phyloP scores from a whole-genome alignment of 225 moss, liverwort and hornwort genomes.

The Ulota crispa region DNA sequence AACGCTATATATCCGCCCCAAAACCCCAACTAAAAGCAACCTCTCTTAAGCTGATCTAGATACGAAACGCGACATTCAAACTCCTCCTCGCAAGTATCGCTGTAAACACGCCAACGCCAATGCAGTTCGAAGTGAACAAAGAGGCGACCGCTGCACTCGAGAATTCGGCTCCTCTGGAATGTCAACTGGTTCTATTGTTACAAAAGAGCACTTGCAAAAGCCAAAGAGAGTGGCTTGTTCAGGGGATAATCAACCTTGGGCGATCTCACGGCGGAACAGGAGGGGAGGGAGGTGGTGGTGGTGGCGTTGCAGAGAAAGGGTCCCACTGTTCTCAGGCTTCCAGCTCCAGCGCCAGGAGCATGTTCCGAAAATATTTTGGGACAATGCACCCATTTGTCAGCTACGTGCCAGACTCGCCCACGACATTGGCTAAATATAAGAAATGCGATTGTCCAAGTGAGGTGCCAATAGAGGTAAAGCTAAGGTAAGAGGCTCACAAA shows the following conservation, averaged over 20 bases:
- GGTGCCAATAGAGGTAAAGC: not conserved
- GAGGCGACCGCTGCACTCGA: not conserved
- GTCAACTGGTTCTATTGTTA: not conserved
- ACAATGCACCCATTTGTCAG: slow-evolving; percentile 27
- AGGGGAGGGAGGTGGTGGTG: not conserved
- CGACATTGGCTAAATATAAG: not conserved
- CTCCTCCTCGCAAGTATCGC: not conserved
- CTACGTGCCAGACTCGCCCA: slow-evolving; percentile 24
- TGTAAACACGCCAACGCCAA: not conserved
- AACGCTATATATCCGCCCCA: not conserved
- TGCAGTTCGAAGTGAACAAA: not conserved
- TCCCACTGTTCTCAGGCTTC: slow-evolving; percentile 17
- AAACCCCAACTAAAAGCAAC: not conserved
- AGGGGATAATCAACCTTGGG: slow-evolving; percentile 16
- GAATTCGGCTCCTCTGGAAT: not conserved
- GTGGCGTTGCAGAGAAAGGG: slow-evolving; percentile 15
- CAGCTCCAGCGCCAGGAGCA: slow-evolving; percentile 23
- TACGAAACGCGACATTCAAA: not conserved
- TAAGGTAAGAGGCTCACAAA: no score
- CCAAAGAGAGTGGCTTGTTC: not conserved
- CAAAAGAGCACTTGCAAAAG: not conserved
- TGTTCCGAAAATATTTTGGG: slow-evolving; percentile 39
- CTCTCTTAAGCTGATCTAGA: no score
- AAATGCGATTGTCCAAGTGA: not conserved
- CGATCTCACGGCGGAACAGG: not conserved